A percentile compares a stretch with the other conserved stretches of the same genome.
Conservation (phyloP, 495 filamentous ascomycete genomes). For the Melanomma pulvis-pyrius region DNA sequence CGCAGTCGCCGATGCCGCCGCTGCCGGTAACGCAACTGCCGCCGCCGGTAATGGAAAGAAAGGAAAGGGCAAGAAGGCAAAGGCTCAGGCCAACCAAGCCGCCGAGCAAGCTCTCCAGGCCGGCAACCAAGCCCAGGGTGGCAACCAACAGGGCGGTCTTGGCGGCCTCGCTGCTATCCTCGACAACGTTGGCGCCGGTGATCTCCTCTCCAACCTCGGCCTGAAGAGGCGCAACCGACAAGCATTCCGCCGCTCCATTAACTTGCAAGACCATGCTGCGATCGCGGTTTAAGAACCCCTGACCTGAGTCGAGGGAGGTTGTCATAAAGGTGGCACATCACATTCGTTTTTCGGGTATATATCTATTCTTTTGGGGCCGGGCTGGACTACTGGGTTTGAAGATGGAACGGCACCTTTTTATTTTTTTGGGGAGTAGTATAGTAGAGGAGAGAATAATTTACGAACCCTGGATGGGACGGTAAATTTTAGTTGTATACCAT, state of each 20-base stretch:
- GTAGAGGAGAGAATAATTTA: not conserved
- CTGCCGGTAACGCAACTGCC: not conserved
- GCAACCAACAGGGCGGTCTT: not conserved
- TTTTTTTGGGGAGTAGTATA: too few relatives aligned
- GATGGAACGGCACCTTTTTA: constrained; percentile 3
- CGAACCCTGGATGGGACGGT: constrained; percentile 8
- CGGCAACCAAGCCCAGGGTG: not conserved
- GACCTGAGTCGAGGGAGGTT: not conserved
- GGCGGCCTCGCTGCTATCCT: not conserved
- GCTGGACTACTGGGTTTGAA: constrained; percentile 9
- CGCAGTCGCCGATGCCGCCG: constrained; percentile 1
- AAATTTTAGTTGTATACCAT: constrained; percentile 8
- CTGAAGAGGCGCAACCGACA: not conserved
- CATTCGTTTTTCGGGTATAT: not conserved
- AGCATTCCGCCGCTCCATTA: not conserved
- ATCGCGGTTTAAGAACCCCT: not conserved
- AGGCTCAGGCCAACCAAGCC: not conserved
- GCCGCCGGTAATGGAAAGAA: not conserved
- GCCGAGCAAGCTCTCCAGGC: constrained; percentile 1
- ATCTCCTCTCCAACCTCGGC: not conserved
- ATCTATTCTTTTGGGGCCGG: constrained; percentile 1
- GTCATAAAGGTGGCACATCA: not conserved
- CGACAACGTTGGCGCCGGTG: not conserved
- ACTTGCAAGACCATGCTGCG: not conserved
- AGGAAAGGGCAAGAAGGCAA: constrained; percentile 11